A percentile compares a stretch with the other conserved stretches of the same genome.
phyloP scores from a whole-genome alignment of 164 flowering plant genomes.

The Vitis amurensis region DNA sequence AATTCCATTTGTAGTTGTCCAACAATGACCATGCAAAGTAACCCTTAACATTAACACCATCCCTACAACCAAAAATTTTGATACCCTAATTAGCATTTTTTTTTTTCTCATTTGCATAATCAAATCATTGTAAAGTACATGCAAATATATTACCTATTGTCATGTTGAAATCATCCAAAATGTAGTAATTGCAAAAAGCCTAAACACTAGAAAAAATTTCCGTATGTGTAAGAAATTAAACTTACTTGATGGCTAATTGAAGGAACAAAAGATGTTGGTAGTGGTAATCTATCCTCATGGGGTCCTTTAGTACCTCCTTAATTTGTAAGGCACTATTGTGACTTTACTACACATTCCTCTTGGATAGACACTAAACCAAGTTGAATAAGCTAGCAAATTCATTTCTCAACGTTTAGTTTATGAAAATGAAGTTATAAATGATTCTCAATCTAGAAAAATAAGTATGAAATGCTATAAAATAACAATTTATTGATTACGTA shows the following conservation, averaged over 20 bases:
- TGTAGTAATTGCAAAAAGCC: too few species aligned
- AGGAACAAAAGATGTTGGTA: conserved; percentile 24
- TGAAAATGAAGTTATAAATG: too few species aligned
- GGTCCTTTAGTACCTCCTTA: conserved; percentile 22
- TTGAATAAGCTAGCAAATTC: conserved; percentile 30
- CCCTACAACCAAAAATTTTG: conserved; percentile 2
- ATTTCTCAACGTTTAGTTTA: neutral
- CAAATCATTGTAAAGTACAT: neutral
- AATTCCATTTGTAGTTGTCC: conserved; percentile 28
- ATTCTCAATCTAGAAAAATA: too few species aligned
- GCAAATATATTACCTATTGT: neutral
- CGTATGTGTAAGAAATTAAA: neutral
- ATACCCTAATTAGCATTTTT: neutral
- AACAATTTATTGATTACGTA: neutral
- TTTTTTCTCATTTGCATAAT: neutral
- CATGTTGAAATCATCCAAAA: too few species aligned
- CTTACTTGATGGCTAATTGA: conserved; percentile 29
- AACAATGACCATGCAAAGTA: conserved; percentile 27
- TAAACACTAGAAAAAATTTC: neutral
- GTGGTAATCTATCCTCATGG: conserved; percentile 24
- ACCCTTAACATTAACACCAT: conserved; percentile 25
- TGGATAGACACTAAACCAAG: conserved; percentile 46
- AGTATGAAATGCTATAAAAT: neutral
- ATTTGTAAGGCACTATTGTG: conserved; percentile 13
- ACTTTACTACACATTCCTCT: conserved; percentile 33